phyloP scores from a whole-genome alignment of 495 filamentous ascomycete species.

The Penicillium parvum region DNA sequence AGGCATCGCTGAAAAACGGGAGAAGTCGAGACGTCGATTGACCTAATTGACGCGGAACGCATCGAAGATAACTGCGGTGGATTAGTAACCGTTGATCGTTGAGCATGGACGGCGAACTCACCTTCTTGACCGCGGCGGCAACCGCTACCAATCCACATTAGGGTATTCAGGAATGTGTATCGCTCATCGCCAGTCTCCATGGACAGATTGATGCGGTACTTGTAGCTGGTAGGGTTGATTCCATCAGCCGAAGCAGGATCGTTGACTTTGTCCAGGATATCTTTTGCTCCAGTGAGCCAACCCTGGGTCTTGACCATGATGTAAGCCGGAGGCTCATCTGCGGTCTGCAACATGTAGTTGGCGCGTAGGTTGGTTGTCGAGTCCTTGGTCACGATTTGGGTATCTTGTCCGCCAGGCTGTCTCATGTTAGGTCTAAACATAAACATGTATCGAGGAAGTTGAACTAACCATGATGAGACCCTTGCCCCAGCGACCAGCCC shows the following conservation, averaged over 20 bases:
- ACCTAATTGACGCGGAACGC: constrained; percentile 45
- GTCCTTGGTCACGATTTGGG: constrained; percentile 53
- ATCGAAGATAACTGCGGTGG: constrained; percentile 40
- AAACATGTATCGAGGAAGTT: neutral
- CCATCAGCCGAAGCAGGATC: constrained; percentile 46
- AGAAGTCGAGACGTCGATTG: constrained; percentile 22
- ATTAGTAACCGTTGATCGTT: constrained; percentile 12
- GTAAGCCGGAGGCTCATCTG: constrained; percentile 56
- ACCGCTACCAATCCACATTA: constrained; percentile 60
- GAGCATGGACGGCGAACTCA: constrained; percentile 12
- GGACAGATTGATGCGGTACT: constrained; percentile 52
- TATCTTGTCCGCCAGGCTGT: constrained; percentile 59
- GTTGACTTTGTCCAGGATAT: constrained; percentile 54
- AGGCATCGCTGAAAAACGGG: constrained; percentile 38
- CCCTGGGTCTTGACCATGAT: constrained; percentile 55
- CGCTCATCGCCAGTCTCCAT: constrained; percentile 60
- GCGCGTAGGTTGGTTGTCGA: constrained; percentile 49
- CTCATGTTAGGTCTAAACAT: neutral
- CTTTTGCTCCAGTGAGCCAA: constrained; percentile 54
- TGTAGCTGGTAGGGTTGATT: constrained; percentile 54
- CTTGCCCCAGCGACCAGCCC: constrained; percentile 58
- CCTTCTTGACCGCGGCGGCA: constrained; percentile 55
- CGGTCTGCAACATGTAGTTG: constrained; percentile 54
- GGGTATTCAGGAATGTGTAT: constrained; percentile 57
- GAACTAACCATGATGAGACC: constrained; percentile 53